These are phyloP conservation scores for Haematococcus lacustris DNA, from an alignment of 139 green algal species.

Conservation along the genomic window DNA sequence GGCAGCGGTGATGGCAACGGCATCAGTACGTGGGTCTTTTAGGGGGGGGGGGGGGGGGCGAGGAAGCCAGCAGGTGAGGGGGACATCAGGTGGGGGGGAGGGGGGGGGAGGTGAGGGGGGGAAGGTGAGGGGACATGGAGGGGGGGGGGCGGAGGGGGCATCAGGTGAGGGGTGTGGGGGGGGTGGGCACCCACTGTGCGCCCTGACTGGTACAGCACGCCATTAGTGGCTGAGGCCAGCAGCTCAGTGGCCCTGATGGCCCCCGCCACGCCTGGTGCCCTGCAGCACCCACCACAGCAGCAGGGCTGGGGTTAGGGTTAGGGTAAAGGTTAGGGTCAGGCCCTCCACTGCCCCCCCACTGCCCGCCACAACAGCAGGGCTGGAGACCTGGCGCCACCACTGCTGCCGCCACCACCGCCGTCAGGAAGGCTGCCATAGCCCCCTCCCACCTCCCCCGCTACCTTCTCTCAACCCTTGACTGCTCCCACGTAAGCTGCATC, in stretches of 20 bases:
- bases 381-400: too few species aligned
- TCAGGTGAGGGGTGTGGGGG: background rate
- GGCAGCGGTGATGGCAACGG: too few species aligned
- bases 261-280: background rate
- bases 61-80: background rate
- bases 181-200: conserved; percentile 8
- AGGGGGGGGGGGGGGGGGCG: background rate
- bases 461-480: too few species aligned
- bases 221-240: conserved; percentile 18
- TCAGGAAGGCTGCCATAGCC: too few species aligned
- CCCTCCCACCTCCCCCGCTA: too few species aligned
- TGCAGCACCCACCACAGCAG: background rate
- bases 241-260: conserved; percentile 8
- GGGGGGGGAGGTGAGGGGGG: background rate
- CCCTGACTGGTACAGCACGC: conserved; percentile 23
- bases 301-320: background rate
- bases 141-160: too few species aligned
- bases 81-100: background rate
- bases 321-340: background rate
- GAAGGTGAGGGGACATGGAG: too few species aligned
- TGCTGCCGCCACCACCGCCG: too few species aligned
- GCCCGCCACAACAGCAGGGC: background rate
- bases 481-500: too few species aligned
- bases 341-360: background rate
- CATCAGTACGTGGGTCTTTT: background rate